phyloP scores from a whole-genome alignment of 345 rosid genomes.

The Citrus trifoliata region DNA sequence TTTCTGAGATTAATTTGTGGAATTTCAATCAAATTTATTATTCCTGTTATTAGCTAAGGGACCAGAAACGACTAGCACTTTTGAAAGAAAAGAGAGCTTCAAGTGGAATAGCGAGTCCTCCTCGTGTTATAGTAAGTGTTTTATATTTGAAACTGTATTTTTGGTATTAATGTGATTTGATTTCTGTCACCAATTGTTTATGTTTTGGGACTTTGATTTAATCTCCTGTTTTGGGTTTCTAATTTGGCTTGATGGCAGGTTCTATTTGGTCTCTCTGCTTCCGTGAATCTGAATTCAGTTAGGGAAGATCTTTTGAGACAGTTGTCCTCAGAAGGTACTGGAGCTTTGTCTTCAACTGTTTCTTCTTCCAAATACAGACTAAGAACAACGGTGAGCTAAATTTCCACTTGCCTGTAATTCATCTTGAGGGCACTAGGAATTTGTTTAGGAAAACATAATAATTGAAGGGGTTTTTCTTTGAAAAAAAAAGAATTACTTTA shows the following conservation, averaged over 20 bases:
- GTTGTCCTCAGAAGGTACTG: constrained; percentile 39
- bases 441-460: background rate
- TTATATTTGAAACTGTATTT: background rate
- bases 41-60: constrained; percentile 46
- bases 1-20: background rate
- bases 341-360: constrained; percentile 45
- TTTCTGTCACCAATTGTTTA: background rate
- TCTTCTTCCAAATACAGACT: constrained; percentile 69
- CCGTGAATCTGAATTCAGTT: constrained; percentile 53
- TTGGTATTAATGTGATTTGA: background rate
- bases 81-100: constrained; percentile 77
- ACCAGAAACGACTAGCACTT: constrained; percentile 76
- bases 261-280: constrained; percentile 77
- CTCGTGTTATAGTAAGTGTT: constrained; percentile 72
- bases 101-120: constrained; percentile 54
- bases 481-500: background rate
- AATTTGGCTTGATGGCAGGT: constrained; percentile 38
- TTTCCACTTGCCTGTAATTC: background rate
- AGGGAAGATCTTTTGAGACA: constrained; percentile 52
- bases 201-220: background rate
- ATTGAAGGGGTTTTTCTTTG: background rate
- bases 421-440: background rate
- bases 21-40: background rate
- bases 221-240: background rate
- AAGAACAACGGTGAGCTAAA: constrained; percentile 59